Base-by-base conservation (phyloP, 345 rosid genomes). In the Cardamine occulta region DNA sequence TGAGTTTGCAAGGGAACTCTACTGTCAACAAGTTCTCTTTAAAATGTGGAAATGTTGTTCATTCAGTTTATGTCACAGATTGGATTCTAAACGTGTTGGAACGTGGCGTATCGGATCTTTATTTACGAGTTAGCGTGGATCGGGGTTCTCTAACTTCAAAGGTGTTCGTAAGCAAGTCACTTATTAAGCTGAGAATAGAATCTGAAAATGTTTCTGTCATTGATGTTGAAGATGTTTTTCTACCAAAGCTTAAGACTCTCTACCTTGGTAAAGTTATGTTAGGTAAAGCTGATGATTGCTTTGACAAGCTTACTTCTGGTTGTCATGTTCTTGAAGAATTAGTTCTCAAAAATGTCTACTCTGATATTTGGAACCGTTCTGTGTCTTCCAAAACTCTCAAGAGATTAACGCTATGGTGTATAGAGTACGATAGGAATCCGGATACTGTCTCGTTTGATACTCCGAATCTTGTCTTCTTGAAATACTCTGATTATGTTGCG, bases 21-120 rank as follows among this genome's bases (percentile, higher is more conserved):
- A 7, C 23, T 44, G 8, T 70, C 14, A 31, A 70, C 57, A 34
- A 32, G 14, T 58, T 57, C 44, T 45, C 65, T 70, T 9, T 70
- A 8, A 44, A 21, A 15, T 70, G 74, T 70, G 56, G 31, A 19
- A 8, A 18, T 14, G 44, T 55, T 29, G 21, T 57, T 70, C 6
- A 10, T 47, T 24, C 67, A 1, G 55, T 4, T n/a, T 9, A 1
- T 47, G 58, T 70, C 42, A 45, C 6, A 13, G 3, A 4, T 5
- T 72, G 61, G 42, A 15, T 72, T 9, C 1, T n/a, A 2, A 72
- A 72, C 3, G 76, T 62, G 52, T 62, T 72, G 60, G 31, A 17
- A 7, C 68, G 68, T 32, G 75, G 61, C 1, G 53, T 62, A 6
- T 7, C 4, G 2, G 68, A 72, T 35, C 76, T 72, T 62, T 39